These are phyloP conservation scores for Jaenimonas drosophilae DNA, from an alignment of 208 protist genomes.

Conservation along the genomic window DNA sequence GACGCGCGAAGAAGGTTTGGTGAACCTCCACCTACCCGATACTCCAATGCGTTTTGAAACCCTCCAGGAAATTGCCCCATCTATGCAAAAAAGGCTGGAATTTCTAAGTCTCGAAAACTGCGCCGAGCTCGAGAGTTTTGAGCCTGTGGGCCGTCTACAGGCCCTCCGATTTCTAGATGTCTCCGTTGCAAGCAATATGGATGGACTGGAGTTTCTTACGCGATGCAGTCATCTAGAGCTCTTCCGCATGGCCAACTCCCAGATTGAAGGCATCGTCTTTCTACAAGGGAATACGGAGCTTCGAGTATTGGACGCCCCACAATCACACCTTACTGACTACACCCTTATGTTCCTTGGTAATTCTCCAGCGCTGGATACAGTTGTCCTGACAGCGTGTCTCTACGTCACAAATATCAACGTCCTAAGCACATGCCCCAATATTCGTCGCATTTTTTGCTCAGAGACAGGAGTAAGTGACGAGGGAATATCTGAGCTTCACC, in stretches of 20 bases:
- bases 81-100: slow-evolving; percentile 30
- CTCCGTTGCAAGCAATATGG: slow-evolving; percentile 30
- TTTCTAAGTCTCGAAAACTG: slow-evolving; percentile 65
- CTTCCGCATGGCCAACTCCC: slow-evolving; percentile 48
- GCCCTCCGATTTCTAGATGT: slow-evolving; percentile 68
- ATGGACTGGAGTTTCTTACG: slow-evolving; percentile 39
- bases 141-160: slow-evolving; percentile 30
- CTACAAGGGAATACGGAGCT: slow-evolving; percentile 32
- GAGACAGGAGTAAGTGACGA: slow-evolving; percentile 56
- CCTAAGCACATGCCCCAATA: slow-evolving; percentile 55
- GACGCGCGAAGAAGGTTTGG: slow-evolving; percentile 18
- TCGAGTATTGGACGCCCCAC: slow-evolving; percentile 55
- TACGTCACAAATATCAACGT: slow-evolving; percentile 74
- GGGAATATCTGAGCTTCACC: slow-evolving; percentile 43
- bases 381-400: slow-evolving; percentile 54
- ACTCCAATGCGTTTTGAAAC: slow-evolving; percentile 51
- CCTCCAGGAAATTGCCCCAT: slow-evolving; percentile 35
- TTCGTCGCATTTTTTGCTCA: slow-evolving; percentile 60
- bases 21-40: slow-evolving; percentile 27
- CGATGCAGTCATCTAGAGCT: slow-evolving; percentile 51
- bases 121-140: slow-evolving; percentile 28
- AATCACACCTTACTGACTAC: slow-evolving; percentile 40
- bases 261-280: slow-evolving; percentile 54
- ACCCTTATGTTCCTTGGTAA: slow-evolving; percentile 47
- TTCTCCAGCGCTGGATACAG: slow-evolving; percentile 51